A percentile compares a stretch with the other conserved stretches of the same genome.
phyloP scores from a whole-genome alignment of 2,329 filamentous ascomycete species.

The Xylariaceae sp. region DNA sequence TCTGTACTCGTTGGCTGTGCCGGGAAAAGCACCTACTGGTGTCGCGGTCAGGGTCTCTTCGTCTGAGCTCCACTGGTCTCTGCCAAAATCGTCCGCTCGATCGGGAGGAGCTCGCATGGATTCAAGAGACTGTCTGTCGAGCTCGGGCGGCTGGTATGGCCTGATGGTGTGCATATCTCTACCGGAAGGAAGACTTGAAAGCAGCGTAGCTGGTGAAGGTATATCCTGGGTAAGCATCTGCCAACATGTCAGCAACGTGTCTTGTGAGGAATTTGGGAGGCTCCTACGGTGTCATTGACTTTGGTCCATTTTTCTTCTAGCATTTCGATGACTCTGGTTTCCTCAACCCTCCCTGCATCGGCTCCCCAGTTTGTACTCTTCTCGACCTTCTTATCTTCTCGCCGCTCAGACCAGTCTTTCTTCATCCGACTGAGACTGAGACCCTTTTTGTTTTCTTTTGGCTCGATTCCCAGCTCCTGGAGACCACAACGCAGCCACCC shows the following conservation, averaged over 20 bases:
- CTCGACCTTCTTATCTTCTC: constrained; percentile 73
- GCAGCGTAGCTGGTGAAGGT: constrained; percentile 61
- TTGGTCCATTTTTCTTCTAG: constrained; percentile 84
- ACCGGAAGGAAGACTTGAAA: constrained; percentile 78
- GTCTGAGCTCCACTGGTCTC: constrained; percentile 35
- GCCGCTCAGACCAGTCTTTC: constrained; percentile 63
- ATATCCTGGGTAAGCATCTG: constrained; percentile 51
- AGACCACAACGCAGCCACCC: constrained; percentile 78
- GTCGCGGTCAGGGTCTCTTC: constrained; percentile 22
- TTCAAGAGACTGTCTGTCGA: constrained; percentile 60
- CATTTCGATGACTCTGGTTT: constrained; percentile 78
- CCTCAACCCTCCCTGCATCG: constrained; percentile 79
- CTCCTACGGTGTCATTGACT: constrained; percentile 78
- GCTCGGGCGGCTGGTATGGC: constrained; percentile 54
- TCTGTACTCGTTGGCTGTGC: constrained; percentile 19
- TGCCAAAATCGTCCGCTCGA: constrained; percentile 32
- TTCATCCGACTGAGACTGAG: constrained; percentile 48
- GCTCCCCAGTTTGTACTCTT: constrained; percentile 67
- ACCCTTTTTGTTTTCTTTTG: constrained; percentile 41
- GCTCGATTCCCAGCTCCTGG: constrained; percentile 62
- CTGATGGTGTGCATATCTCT: constrained; percentile 74
- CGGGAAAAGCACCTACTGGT: constrained; percentile 21
- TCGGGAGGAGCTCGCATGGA: constrained; percentile 50
- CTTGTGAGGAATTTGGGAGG: background rate
- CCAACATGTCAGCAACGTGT: background rate